Percentiles rank a stretch among this genome's conserved stretches.
Evolutionary conservation across 2,329 filamentous ascomycete genomes (phyloP).

Genomic region (Myotisia sp.): DNA sequence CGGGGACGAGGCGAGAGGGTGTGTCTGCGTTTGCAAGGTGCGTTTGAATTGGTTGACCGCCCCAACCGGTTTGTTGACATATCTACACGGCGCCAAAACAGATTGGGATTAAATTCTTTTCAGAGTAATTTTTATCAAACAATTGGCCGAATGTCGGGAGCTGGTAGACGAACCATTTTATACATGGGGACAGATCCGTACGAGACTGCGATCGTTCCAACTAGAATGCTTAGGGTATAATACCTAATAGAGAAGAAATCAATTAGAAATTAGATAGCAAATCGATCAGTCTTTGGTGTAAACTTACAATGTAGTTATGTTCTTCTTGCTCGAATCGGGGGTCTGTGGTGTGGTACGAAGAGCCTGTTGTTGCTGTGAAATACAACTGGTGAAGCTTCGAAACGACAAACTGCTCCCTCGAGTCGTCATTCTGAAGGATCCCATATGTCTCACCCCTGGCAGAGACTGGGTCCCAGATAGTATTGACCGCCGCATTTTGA

Average conservation of each 20-base stretch:
- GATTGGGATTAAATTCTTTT: too few species aligned
- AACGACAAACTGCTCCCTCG: background rate
- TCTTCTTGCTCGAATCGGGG: slow-evolving; percentile 32
- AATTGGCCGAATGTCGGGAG: too few species aligned
- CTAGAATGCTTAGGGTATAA: slow-evolving; percentile 48
- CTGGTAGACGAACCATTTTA: slow-evolving; percentile 42
- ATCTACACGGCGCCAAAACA: too few species aligned
- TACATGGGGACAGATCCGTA: slow-evolving; percentile 55
- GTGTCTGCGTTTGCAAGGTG: slow-evolving; percentile 54
- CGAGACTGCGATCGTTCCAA: slow-evolving; percentile 48
- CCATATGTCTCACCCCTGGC: background rate
- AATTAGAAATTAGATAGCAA: slow-evolving; percentile 3
- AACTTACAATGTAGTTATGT: slow-evolving; percentile 41
- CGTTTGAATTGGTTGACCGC: slow-evolving; percentile 78
- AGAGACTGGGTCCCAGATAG: background rate
- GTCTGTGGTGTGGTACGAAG: slow-evolving; percentile 7
- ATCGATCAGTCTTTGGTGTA: background rate
- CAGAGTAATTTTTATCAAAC: background rate
- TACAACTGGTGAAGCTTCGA: slow-evolving; percentile 7
- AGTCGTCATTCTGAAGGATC: background rate
- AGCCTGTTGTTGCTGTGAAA: slow-evolving; percentile 6
- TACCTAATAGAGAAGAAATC: slow-evolving; percentile 33
- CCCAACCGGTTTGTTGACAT: slow-evolving; percentile 54
- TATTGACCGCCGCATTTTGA: slow-evolving; percentile 1
- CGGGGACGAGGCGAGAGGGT: slow-evolving; percentile 62